phyloP scores from a whole-genome alignment of 352 stramenopile genomes.

The Stephanocyclus meneghinianus region DNA sequence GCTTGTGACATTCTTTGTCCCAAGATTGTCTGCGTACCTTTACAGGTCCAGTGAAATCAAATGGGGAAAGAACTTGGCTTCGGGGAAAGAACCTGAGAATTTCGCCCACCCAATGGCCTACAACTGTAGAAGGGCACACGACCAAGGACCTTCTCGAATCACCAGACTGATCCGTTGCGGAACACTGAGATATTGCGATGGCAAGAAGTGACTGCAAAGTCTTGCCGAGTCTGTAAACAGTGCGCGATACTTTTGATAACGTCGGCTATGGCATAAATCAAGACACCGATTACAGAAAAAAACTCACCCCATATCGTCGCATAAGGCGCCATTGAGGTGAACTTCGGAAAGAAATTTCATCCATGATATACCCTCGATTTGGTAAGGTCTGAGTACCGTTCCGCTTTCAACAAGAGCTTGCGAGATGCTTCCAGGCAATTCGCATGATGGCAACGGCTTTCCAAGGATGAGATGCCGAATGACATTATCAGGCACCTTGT shows the following conservation, averaged over 20 bases:
- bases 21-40: slow-evolving; percentile 69
- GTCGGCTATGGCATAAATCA: neutral
- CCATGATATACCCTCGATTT: slow-evolving; percentile 82
- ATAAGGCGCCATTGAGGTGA: slow-evolving; percentile 76
- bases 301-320: slow-evolving; percentile 74
- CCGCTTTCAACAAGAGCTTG: slow-evolving; percentile 45
- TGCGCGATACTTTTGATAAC: neutral
- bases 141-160: slow-evolving; percentile 82
- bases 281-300: neutral
- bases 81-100: slow-evolving; percentile 85
- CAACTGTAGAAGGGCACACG: slow-evolving; percentile 92
- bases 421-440: slow-evolving; percentile 52
- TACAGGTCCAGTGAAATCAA: slow-evolving; percentile 85
- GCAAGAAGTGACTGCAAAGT: slow-evolving; percentile 92
- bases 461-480: slow-evolving; percentile 83
- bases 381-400: slow-evolving; percentile 71
- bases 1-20: slow-evolving; percentile 37
- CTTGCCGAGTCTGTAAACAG: slow-evolving; percentile 79
- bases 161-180: neutral
- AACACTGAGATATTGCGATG: slow-evolving; percentile 82
- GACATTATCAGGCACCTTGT: slow-evolving; percentile 49
- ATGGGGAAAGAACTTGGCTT: slow-evolving; percentile 72
- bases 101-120: slow-evolving; percentile 93
- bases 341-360: slow-evolving; percentile 76
- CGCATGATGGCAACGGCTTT: slow-evolving; percentile 67